A percentile compares a stretch with the other conserved stretches of the same genome.
phyloP scores from a whole-genome alignment of 2,329 filamentous ascomycete genomes.

The Exutisphaerella laricina region DNA sequence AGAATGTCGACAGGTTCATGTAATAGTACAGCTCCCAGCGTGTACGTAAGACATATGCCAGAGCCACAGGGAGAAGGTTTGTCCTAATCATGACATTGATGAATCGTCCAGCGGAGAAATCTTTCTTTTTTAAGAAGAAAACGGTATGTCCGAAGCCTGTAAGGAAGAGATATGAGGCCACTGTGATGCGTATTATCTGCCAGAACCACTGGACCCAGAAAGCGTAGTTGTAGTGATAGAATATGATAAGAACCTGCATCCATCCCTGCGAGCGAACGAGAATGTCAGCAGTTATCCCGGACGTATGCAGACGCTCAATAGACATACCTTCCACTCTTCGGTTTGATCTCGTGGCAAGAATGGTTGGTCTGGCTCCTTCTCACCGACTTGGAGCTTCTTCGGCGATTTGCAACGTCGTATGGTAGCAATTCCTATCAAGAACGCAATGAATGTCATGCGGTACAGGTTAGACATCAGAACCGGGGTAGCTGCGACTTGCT shows the following conservation, averaged over 20 bases:
- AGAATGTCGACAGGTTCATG: constrained; percentile 55
- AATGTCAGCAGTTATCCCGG: no score
- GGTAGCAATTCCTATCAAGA: constrained; percentile 27
- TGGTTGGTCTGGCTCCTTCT: constrained; percentile 26
- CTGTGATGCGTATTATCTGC: constrained; percentile 49
- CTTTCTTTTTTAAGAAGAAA: constrained; percentile 52
- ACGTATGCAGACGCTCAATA: no score
- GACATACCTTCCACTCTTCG: constrained; percentile 63
- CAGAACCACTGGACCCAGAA: constrained; percentile 46
- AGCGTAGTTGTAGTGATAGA: constrained; percentile 56
- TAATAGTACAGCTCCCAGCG: constrained; percentile 56
- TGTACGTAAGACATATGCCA: constrained; percentile 54
- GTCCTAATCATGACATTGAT: constrained; percentile 51
- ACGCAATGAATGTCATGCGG: constrained; percentile 26
- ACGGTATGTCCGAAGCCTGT: constrained; percentile 57
- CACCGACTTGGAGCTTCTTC: constrained; percentile 5
- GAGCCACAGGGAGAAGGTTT: constrained; percentile 50
- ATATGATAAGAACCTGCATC: constrained; percentile 54
- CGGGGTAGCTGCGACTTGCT: constrained; percentile 45
- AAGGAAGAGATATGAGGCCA: constrained; percentile 58
- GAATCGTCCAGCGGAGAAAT: constrained; percentile 53
- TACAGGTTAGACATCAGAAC: constrained; percentile 33
- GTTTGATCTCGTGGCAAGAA: constrained; percentile 53
- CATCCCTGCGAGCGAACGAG: no score
- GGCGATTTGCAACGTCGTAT: constrained; percentile 13